Conservation (phyloP, 441 rosid genomes). For the Populus trichocarpa region DNA sequence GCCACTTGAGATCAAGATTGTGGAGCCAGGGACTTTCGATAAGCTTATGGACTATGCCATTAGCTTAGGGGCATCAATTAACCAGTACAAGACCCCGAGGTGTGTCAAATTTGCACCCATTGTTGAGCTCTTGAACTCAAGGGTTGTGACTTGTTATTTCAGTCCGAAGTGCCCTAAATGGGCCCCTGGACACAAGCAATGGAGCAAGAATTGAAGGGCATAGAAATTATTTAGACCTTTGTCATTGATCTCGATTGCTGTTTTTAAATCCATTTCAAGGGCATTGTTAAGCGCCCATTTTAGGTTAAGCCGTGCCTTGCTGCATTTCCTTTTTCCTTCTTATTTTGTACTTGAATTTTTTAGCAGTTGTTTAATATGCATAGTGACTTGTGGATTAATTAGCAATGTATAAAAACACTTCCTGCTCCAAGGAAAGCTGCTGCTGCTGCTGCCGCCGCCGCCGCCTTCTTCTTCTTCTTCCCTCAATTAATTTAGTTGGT, state of each 20-base stretch:
- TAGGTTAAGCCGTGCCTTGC: slow-evolving; percentile 36
- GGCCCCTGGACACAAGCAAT: slow-evolving; percentile 56
- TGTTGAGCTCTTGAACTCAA: slow-evolving; percentile 49
- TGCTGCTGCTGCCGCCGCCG: neutral
- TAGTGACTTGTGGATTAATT: slow-evolving; percentile 43
- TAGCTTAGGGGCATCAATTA: slow-evolving; percentile 54
- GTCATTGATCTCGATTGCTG: slow-evolving; percentile 17
- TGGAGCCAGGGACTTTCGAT: slow-evolving; percentile 54
- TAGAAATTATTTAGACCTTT: slow-evolving; percentile 26
- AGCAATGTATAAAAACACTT: slow-evolving; percentile 62
- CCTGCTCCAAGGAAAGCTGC: slow-evolving; percentile 34
- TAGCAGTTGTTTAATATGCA: slow-evolving; percentile 33
- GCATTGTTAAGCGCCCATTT: slow-evolving; percentile 34
- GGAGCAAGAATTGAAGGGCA: slow-evolving; percentile 36
- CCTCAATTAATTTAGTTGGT: neutral
- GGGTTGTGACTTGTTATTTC: slow-evolving; percentile 38
- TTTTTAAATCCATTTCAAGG: slow-evolving; percentile 42
- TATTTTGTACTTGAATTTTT: slow-evolving; percentile 5
- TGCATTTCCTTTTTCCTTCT: slow-evolving; percentile 16
- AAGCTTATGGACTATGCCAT: slow-evolving; percentile 69
- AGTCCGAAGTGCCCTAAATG: slow-evolving; percentile 63
- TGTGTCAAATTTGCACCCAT: slow-evolving; percentile 58
- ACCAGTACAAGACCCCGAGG: slow-evolving; percentile 64
- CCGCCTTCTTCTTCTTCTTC: neutral
- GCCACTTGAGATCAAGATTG: slow-evolving; percentile 54